A percentile compares a stretch with the other conserved stretches of the same genome.
These are phyloP conservation scores for Rhizopus stolonifer DNA, from an alignment of 371 early-diverging fungal species.

Conservation along the genomic window DNA sequence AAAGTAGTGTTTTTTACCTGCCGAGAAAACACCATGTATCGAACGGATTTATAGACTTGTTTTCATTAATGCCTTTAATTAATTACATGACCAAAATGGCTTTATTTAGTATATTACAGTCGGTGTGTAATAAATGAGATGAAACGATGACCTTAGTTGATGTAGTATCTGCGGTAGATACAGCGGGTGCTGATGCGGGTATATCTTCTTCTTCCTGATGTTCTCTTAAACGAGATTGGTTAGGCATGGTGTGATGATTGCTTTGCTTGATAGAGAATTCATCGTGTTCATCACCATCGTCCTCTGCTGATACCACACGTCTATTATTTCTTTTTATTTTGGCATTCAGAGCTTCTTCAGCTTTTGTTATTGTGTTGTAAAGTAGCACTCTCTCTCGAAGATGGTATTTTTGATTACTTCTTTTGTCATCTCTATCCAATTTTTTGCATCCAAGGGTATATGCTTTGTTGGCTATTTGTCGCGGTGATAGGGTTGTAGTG, in stretches of 20 bases:
- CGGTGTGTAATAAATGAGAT: background rate
- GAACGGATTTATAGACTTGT: no score
- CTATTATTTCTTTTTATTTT: conserved; percentile 41
- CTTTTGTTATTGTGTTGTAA: conserved; percentile 38
- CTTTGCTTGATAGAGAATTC: conserved; percentile 11
- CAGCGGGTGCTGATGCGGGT: background rate
- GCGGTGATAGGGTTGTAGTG: conserved; percentile 33
- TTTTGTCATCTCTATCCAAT: conserved; percentile 44
- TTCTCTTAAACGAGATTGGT: conserved; percentile 15
- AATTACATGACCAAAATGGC: background rate
- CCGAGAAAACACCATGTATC: no score
- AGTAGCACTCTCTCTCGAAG: conserved; percentile 42
- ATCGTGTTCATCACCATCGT: conserved; percentile 31
- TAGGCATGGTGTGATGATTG: background rate
- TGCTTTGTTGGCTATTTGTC: conserved; percentile 47
- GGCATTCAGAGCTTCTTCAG: conserved; percentile 40
- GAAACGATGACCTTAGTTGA: background rate
- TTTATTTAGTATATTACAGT: background rate
- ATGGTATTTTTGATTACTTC: conserved; percentile 33
- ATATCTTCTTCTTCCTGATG: conserved; percentile 15
- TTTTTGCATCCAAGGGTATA: conserved; percentile 40
- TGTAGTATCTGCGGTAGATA: background rate
- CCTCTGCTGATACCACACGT: conserved; percentile 45
- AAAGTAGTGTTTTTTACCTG: no score
- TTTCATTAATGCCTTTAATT: no score